Conservation (phyloP, 2,329 filamentous ascomycete genomes). For the Stromatinia cepivora region DNA sequence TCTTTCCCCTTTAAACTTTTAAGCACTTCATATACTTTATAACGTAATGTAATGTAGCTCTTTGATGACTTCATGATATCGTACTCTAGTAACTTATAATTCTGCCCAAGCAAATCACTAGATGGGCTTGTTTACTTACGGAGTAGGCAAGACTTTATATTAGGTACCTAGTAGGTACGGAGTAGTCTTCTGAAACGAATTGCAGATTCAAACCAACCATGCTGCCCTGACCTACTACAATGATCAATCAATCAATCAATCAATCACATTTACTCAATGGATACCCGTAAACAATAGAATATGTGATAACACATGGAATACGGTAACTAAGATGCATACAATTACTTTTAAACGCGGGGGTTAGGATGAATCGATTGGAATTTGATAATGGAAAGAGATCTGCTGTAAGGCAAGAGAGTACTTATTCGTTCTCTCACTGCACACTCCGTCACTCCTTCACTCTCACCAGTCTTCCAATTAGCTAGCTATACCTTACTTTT, state of each 20-base stretch:
- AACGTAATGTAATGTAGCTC: neutral
- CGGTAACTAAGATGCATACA: neutral
- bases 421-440: neutral
- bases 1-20: too few species aligned
- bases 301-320: neutral
- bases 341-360: neutral
- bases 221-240: neutral
- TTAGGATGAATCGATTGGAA: neutral
- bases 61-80: neutral
- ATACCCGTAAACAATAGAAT: neutral
- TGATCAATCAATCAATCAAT: too few species aligned
- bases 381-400: neutral
- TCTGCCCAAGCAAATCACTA: neutral
- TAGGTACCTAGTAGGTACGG: neutral
- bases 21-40: too few species aligned
- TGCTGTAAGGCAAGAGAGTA: neutral
- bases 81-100: neutral
- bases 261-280: neutral
- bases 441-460: neutral
- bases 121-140: neutral
- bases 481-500: neutral
- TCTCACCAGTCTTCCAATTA: neutral
- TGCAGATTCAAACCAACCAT: neutral
- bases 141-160: neutral
- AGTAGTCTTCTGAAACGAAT: constrained; percentile 1